Conservation (phyloP, 352 stramenopile genomes). For the Phytopythium helicoides region DNA sequence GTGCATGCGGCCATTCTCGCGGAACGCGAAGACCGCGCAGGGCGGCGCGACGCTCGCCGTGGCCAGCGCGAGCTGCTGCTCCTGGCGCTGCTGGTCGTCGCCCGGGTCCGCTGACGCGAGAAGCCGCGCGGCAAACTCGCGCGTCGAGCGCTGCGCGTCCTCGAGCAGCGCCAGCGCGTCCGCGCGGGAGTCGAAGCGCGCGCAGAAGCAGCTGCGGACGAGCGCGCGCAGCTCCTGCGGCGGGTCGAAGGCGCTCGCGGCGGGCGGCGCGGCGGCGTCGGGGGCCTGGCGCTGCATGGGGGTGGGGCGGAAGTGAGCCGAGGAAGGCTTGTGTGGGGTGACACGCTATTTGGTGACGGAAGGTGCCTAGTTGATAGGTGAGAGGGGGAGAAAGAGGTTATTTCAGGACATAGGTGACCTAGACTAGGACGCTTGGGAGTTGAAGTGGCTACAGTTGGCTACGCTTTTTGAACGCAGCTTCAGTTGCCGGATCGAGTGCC, state of each 20-base stretch:
- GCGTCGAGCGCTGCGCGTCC: conserved; percentile 28
- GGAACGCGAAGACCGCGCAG: conserved; percentile 65
- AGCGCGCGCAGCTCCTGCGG: conserved; percentile 2
- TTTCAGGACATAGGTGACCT: no score
- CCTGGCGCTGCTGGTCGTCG: conserved; percentile 15
- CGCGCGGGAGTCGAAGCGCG: conserved; percentile 13
- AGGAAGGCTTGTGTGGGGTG: no score
- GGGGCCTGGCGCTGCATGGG: no score
- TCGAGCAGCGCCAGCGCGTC: conserved; percentile 13
- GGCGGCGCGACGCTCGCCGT: conserved; percentile 32
- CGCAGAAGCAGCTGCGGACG: conserved; percentile 1
- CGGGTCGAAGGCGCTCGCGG: conserved; percentile 1
- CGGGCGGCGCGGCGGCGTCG: not conserved
- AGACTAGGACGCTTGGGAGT: no score
- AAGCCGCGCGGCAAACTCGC: conserved; percentile 31
- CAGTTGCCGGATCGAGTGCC: not conserved
- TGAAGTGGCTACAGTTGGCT: no score
- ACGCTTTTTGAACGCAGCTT: no score
- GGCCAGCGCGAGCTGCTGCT: conserved; percentile 33
- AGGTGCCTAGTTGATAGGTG: no score
- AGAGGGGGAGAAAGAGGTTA: no score
- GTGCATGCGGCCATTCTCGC: conserved; percentile 60
- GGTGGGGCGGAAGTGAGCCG: no score
- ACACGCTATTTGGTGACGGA: no score
- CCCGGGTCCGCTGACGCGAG: conserved; percentile 21